Percentiles rank a stretch among this genome's conserved stretches.
These are phyloP conservation scores for Fusarium sp. DNA, from an alignment of 2,329 filamentous ascomycete species.

Conservation along the genomic window DNA sequence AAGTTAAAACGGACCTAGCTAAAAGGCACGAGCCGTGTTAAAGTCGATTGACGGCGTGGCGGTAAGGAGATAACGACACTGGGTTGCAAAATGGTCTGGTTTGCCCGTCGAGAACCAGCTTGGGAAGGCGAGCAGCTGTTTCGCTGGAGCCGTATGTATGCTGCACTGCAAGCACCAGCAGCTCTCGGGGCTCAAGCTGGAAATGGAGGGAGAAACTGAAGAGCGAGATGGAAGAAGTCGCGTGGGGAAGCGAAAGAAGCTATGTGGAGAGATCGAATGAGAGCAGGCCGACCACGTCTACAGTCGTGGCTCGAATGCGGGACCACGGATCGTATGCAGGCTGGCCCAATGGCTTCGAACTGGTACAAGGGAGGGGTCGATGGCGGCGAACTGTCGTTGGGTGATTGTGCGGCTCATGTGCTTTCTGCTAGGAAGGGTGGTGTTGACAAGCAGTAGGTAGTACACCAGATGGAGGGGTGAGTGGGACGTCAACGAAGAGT, in stretches of 20 bases:
- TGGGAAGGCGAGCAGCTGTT: conserved; percentile 43
- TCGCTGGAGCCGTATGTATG: conserved; percentile 47
- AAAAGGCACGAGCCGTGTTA: conserved; percentile 35
- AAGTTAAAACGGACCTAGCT: conserved; percentile 45
- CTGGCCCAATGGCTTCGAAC: conserved; percentile 48
- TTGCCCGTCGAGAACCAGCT: conserved; percentile 37
- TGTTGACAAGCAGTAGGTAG: conserved; percentile 40
- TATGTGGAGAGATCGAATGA: conserved; percentile 49
- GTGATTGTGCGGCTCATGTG: conserved; percentile 43
- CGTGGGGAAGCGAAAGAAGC: conserved; percentile 48
- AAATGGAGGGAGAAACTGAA: conserved; percentile 45
- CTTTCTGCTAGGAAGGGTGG: conserved; percentile 39
- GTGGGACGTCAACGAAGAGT: conserved; percentile 38
- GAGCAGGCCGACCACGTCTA: conserved; percentile 46
- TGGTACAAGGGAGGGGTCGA: conserved; percentile 44
- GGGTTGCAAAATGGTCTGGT: conserved; percentile 44
- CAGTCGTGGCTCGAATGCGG: conserved; percentile 55
- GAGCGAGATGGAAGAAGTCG: conserved; percentile 47
- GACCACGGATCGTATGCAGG: conserved; percentile 50
- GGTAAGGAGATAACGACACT: conserved; percentile 44
- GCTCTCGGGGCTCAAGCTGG: conserved; percentile 44
- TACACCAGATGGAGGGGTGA: conserved; percentile 38
- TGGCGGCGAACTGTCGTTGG: conserved; percentile 43
- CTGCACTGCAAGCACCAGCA: conserved; percentile 48
- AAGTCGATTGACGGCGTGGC: conserved; percentile 40